Percentiles rank a stretch among this genome's conserved stretches.
Conservation (phyloP, 306 rosid genomes). For the Crataegus laevigata region DNA sequence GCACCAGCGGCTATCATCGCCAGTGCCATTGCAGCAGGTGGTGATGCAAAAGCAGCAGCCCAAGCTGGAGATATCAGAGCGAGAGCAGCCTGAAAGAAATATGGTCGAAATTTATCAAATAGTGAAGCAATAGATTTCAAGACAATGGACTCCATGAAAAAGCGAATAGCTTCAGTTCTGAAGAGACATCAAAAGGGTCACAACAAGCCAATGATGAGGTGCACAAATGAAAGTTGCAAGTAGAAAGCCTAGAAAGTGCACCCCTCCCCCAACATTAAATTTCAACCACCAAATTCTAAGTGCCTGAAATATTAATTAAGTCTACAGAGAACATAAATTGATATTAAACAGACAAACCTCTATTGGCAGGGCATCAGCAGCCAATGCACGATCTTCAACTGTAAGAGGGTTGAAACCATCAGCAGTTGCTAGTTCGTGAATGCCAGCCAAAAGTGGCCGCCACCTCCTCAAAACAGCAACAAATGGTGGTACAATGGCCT, state of each 20-base stretch:
- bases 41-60: constrained; percentile 99
- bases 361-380: constrained; percentile 66
- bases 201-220: background rate
- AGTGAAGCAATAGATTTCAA: background rate
- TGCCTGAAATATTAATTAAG: background rate
- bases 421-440: constrained; percentile 88
- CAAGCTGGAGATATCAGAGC: constrained; percentile 88
- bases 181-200: background rate
- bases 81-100: constrained; percentile 69
- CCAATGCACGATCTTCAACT: constrained; percentile 62
- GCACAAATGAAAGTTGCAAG: background rate
- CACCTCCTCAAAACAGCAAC: constrained; percentile 93
- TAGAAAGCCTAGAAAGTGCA: background rate
- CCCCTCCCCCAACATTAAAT: background rate
- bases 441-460: constrained; percentile 90
- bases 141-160: background rate
- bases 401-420: constrained; percentile 82
- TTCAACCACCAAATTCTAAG: background rate
- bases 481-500: constrained; percentile 83
- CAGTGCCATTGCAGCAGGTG: constrained; percentile 98
- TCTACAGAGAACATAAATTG: background rate
- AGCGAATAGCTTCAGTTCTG: background rate
- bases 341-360: constrained; percentile 42
- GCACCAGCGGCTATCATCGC: constrained; percentile 99
- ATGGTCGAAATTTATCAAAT: background rate